These are phyloP conservation scores for Sporothrix luriei DNA, from an alignment of 2,329 filamentous ascomycete species.

Conservation along the genomic window DNA sequence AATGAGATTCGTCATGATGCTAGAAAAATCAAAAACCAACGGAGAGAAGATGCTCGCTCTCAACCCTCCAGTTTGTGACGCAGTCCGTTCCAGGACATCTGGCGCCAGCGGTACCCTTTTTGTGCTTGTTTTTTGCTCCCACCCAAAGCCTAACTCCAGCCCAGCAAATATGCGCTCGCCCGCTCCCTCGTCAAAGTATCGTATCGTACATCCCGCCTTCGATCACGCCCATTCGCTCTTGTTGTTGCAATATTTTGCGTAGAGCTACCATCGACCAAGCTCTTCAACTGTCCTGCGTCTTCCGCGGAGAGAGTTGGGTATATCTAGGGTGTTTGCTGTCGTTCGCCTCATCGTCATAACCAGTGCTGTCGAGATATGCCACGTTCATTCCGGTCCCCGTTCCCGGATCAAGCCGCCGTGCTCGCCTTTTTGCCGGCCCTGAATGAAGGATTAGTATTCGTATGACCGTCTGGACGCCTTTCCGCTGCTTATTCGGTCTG, in stretches of 20 bases:
- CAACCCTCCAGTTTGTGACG: neutral
- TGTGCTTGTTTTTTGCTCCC: neutral
- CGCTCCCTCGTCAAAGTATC: neutral
- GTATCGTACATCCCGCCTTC: slow-evolving; percentile 14
- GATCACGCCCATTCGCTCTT: neutral
- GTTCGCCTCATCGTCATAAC: slow-evolving; percentile 10
- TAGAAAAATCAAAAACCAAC: neutral
- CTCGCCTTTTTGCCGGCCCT: slow-evolving; percentile 27
- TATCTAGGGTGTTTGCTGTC: slow-evolving; percentile 13
- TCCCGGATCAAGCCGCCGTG: slow-evolving; percentile 27
- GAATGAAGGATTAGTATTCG: neutral
- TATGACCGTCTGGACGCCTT: neutral
- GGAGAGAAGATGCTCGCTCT: slow-evolving; percentile 8
- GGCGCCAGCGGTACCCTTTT: neutral
- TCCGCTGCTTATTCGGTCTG: neutral
- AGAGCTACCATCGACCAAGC: neutral
- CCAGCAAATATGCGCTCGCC: neutral
- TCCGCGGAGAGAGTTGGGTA: slow-evolving; percentile 7
- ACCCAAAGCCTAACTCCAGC: neutral
- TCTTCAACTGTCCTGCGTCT: neutral
- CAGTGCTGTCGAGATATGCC: no score
- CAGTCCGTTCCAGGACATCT: neutral
- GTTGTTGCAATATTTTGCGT: neutral
- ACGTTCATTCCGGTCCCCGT: slow-evolving; percentile 20
- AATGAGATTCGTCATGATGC: slow-evolving; percentile 24